Conservation (phyloP, 768 basidiomycete species). For the Leccinum subgranulosum region DNA sequence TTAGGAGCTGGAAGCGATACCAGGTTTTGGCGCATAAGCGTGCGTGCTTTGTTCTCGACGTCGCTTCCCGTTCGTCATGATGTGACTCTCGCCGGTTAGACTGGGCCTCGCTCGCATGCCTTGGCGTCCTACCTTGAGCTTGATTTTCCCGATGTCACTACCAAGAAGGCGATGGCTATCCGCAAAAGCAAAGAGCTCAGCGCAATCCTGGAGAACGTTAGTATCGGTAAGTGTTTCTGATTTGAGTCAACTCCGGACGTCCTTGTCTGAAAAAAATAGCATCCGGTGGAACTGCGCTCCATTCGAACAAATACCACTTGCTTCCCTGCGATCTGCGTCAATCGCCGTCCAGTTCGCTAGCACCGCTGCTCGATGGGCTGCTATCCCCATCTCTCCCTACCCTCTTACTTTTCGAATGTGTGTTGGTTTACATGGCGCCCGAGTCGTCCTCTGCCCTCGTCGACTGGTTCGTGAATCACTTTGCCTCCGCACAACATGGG, state of each 20-base stretch:
- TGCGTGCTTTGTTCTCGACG: slow-evolving; percentile 37
- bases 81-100: slow-evolving; percentile 41
- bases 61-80: slow-evolving; percentile 11
- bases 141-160: slow-evolving; percentile 86
- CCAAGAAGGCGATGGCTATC: slow-evolving; percentile 79
- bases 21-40: slow-evolving; percentile 87
- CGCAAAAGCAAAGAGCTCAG: slow-evolving; percentile 51
- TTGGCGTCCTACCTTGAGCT: slow-evolving; percentile 77
- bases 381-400: slow-evolving; percentile 69
- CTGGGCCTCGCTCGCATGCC: slow-evolving; percentile 46
- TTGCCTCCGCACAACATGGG: slow-evolving; percentile 21
- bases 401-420: slow-evolving; percentile 88
- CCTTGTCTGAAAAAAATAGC: slow-evolving; percentile 6
- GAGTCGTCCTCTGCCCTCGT: slow-evolving; percentile 56
- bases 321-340: slow-evolving; percentile 74
- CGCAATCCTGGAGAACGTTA: slow-evolving; percentile 12
- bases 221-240: slow-evolving; percentile 11
- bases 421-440: slow-evolving; percentile 82
- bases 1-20: slow-evolving; percentile 96
- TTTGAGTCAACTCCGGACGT: neutral
- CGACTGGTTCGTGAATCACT: slow-evolving; percentile 67
- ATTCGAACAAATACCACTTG: slow-evolving; percentile 42
- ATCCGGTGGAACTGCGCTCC: slow-evolving; percentile 36
- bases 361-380: slow-evolving; percentile 31
- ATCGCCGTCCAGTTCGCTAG: slow-evolving; percentile 49